phyloP scores from a whole-genome alignment of 805 yeast genomes.

The Lipomyces orientalis region DNA sequence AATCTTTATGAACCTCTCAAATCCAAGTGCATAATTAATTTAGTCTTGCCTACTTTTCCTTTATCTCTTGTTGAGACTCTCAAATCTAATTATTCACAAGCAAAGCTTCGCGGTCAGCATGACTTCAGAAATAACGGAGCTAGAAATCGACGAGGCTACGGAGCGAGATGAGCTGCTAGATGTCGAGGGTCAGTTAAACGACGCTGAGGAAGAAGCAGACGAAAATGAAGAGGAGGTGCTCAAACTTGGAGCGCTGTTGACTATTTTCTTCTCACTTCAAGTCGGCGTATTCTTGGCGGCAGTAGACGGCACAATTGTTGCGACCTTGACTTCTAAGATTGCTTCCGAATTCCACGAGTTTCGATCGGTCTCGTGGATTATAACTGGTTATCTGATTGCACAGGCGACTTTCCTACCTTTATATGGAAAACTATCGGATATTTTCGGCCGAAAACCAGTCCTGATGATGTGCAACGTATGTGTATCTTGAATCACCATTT shows the following conservation, averaged over 20 bases:
- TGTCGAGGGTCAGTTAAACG: slow-evolving; percentile 27
- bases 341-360: slow-evolving; percentile 65
- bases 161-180: slow-evolving; percentile 8
- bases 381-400: slow-evolving; percentile 71
- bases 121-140: slow-evolving; percentile 1
- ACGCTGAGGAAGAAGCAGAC: slow-evolving; percentile 10
- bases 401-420: slow-evolving; percentile 78
- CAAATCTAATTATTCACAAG: too few relatives aligned
- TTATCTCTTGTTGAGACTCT: too few relatives aligned
- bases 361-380: slow-evolving; percentile 68
- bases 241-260: slow-evolving; percentile 16
- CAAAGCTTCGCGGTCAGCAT: neutral
- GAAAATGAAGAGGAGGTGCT: slow-evolving; percentile 23
- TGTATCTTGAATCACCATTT: slow-evolving; percentile 40
- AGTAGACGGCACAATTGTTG: slow-evolving; percentile 60
- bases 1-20: neutral
- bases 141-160: slow-evolving; percentile 1
- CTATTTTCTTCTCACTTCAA: slow-evolving; percentile 35
- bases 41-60: too few relatives aligned
- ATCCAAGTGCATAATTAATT: too few relatives aligned
- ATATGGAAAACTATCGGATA: slow-evolving; percentile 73
- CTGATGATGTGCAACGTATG: slow-evolving; percentile 50
- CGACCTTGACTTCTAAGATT: slow-evolving; percentile 59
- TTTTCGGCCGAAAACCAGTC: slow-evolving; percentile 52
- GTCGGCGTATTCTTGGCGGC: slow-evolving; percentile 57